Evolutionary conservation across 306 rosid species (phyloP), one percentile per base, ranked within the genome.

Genomic region (Rubus parviflorus): DNA sequence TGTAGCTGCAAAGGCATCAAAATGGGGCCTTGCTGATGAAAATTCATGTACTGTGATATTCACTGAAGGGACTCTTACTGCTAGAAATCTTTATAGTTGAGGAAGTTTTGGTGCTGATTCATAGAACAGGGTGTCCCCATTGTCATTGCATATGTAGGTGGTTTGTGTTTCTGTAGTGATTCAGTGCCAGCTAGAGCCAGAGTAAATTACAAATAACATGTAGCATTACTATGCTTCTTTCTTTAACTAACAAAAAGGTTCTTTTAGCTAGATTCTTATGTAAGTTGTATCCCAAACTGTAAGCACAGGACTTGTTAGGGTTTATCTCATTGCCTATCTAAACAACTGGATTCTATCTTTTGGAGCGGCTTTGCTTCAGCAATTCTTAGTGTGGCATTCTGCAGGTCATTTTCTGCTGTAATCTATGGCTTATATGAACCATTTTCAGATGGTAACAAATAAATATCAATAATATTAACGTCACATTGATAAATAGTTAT

Each of bases 401-500:
- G 20, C 38, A 22, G 69, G 23, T 37, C 45, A 62, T 62, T 35
- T 13, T 62, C 68, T 35, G 43, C 41, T 62, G 68, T 62, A 35
- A 62, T 62, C 20, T 11, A 30, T 25, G 43, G 42, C 8, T 1
- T 47, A 16, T 45, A 30, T 51, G 48, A 30, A 38, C 22, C 72
- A 11, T 48, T 20, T 19, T 9, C 54, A 14, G 63, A 15, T 56
- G 40, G 40, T 8, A 8, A 22, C 41, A 42, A 60, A 3, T 17
- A 40, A 8, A 23, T 10, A 45, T n/a, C n/a, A 74, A 46, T 58
- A 23, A 42, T 41, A 42, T 22, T 22, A 11, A 67, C 7, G 9
- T 54, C 14, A 41, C n/a, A 57, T 56, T 60, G 56, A 62, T 61
- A 47, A 74, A 74, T 74, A 60, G 58, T 60, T 43, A 60, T 58